These are phyloP conservation scores for Kodamaea neixiangensis DNA, from an alignment of 805 yeast genomes.

Conservation along the genomic window DNA sequence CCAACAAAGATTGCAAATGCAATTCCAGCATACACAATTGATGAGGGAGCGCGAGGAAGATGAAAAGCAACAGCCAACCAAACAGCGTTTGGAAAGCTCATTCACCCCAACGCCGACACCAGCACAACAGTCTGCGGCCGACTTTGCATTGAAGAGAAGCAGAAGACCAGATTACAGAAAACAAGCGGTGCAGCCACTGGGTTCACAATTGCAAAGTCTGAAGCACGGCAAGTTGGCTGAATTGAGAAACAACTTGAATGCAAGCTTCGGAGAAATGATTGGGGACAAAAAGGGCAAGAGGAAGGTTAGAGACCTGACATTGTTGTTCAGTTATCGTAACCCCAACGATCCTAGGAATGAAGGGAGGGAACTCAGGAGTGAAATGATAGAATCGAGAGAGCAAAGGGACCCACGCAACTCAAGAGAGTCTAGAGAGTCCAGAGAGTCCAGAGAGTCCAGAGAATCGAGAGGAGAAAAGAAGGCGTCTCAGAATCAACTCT, in stretches of 20 bases:
- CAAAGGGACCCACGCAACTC: background rate
- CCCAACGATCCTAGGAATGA: conserved; percentile 17
- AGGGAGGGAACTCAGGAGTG: background rate
- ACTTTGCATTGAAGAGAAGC: conserved; percentile 37
- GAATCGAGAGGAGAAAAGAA: background rate
- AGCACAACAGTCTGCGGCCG: conserved; percentile 10
- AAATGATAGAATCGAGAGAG: background rate
- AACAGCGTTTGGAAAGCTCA: conserved; percentile 6
- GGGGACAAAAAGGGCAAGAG: conserved; percentile 7
- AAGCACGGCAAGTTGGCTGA: conserved; percentile 29
- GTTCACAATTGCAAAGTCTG: conserved; percentile 26
- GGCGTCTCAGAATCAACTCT: background rate
- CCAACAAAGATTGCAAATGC: conserved; percentile 20
- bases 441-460: conserved; percentile 9
- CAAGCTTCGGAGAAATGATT: conserved; percentile 13
- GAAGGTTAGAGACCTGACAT: conserved; percentile 33
- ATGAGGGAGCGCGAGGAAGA: conserved; percentile 39
- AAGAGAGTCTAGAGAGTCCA: conserved; percentile 2
- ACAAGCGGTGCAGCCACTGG: conserved; percentile 17
- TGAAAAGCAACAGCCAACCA: conserved; percentile 23
- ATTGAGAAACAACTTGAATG: conserved; percentile 21
- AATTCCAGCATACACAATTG: conserved; percentile 17
- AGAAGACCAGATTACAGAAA: conserved; percentile 44
- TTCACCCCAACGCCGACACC: conserved; percentile 3
- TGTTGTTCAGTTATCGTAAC: conserved; percentile 37